Conservation (phyloP, 805 yeast genomes). For the Ogataea zsoltii region DNA sequence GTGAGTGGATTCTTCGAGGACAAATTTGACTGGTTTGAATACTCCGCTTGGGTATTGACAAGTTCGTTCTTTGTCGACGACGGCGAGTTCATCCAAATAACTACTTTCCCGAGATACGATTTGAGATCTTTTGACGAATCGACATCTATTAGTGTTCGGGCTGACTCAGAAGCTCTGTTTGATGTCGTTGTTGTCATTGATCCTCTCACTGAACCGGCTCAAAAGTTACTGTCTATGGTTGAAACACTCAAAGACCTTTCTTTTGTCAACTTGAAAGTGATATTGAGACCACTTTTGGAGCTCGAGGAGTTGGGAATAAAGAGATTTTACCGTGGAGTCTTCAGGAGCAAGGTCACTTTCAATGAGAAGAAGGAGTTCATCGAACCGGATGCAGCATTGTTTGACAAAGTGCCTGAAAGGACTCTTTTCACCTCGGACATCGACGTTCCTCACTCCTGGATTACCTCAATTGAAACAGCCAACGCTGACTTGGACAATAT, state of each 20-base stretch:
- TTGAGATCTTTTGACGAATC: constrained; percentile 6
- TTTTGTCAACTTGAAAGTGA: constrained; percentile 53
- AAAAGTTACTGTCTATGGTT: constrained; percentile 52
- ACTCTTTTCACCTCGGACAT: constrained; percentile 55
- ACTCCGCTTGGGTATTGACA: constrained; percentile 21
- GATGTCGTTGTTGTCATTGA: constrained; percentile 65
- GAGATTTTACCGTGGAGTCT: constrained; percentile 56
- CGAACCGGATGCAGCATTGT: constrained; percentile 31
- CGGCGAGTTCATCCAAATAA: constrained; percentile 27
- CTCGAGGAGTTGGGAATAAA: constrained; percentile 47
- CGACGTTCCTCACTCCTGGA: constrained; percentile 69
- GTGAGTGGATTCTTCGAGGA: constrained; percentile 10
- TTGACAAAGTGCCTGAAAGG: constrained; percentile 51
- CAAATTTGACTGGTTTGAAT: constrained; percentile 26
- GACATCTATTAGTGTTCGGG: constrained; percentile 3
- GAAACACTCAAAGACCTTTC: constrained; percentile 40
- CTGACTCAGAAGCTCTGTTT: constrained; percentile 28
- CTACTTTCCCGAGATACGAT: constrained; percentile 25
- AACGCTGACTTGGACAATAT: constrained; percentile 66
- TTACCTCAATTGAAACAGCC: constrained; percentile 52
- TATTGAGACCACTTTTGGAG: constrained; percentile 54
- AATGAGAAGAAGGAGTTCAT: constrained; percentile 30
- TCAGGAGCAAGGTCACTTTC: constrained; percentile 37
- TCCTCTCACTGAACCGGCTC: constrained; percentile 72
- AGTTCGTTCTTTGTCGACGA: constrained; percentile 31